phyloP scores from a whole-genome alignment of 2,329 filamentous ascomycete genomes.

The Biscogniauxia sp. region DNA sequence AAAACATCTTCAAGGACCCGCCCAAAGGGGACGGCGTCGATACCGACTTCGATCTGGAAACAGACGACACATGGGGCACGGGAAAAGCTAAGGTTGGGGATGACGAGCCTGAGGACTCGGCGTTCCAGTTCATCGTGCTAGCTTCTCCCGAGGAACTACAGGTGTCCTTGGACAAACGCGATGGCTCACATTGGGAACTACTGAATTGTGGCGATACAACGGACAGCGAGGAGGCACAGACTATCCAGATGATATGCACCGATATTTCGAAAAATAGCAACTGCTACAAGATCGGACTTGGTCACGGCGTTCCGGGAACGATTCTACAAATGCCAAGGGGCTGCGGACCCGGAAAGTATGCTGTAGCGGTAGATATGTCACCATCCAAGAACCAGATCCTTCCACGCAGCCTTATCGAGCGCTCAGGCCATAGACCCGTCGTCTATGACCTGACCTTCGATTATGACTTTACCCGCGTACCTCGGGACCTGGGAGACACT shows the following conservation, averaged over 20 bases:
- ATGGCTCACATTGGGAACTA: conserved; percentile 45
- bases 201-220: conserved; percentile 34
- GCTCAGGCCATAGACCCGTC: conserved; percentile 3
- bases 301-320: conserved; percentile 36
- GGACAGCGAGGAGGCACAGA: conserved; percentile 30
- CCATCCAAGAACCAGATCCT: conserved; percentile 22
- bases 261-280: conserved; percentile 34
- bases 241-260: conserved; percentile 37
- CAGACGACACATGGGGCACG: conserved; percentile 28
- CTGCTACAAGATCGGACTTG: conserved; percentile 37
- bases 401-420: conserved; percentile 20
- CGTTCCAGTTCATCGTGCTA: conserved; percentile 35
- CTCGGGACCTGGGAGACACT: conserved; percentile 30
- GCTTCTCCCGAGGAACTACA: conserved; percentile 33
- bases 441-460: conserved; percentile 40
- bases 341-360: conserved; percentile 41
- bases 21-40: conserved; percentile 30
- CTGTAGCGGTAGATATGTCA: conserved; percentile 34
- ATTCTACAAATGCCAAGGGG: conserved; percentile 40
- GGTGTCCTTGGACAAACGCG: conserved; percentile 37
- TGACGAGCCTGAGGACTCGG: conserved; percentile 28
- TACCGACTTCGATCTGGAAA: conserved; percentile 30
- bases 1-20: conserved; percentile 35
- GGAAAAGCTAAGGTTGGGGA: conserved; percentile 1
- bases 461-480: conserved; percentile 37